A percentile compares a stretch with the other conserved stretches of the same genome.
phyloP scores from a whole-genome alignment of 306 rosid species.

The Hippophae rhamnoides region DNA sequence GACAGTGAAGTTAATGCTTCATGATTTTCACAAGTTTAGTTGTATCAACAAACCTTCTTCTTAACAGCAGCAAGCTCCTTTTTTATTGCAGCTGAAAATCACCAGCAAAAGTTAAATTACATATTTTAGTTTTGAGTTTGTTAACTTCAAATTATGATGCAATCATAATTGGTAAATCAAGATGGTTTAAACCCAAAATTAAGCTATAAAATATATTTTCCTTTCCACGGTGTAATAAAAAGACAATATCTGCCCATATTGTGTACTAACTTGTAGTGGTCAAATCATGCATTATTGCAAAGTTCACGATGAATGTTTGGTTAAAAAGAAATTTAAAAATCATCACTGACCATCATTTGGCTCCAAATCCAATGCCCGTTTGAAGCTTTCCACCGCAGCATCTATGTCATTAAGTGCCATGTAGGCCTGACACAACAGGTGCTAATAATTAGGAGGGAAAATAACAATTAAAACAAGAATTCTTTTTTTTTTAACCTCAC shows the following conservation, averaged over 20 bases:
- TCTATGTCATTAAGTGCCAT: constrained; percentile 80
- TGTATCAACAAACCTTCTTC: constrained; percentile 47
- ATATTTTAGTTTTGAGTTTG: not conserved
- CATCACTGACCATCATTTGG: constrained; percentile 68
- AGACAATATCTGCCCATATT: too few species aligned
- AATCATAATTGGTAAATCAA: not conserved
- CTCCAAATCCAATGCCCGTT: constrained; percentile 64
- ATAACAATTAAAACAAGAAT: not conserved
- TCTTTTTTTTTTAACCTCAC: too few species aligned
- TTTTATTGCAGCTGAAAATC: constrained; percentile 70
- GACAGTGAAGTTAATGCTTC: not conserved
- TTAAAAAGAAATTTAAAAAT: constrained; percentile 2
- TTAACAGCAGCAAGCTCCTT: constrained; percentile 67
- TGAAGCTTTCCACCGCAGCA: constrained; percentile 79
- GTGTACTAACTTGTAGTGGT: not conserved
- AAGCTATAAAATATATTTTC: not conserved
- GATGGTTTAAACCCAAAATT: not conserved
- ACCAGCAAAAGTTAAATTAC: constrained; percentile 3
- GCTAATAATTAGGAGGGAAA: constrained; percentile 15
- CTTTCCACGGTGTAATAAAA: too few species aligned
- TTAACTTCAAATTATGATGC: not conserved
- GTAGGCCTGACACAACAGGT: constrained; percentile 44
- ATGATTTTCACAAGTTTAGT: constrained; percentile 1
- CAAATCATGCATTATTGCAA: not conserved
- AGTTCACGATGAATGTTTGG: not conserved